Conservation (phyloP, 345 rosid species). For the Pugionium cornutum region DNA sequence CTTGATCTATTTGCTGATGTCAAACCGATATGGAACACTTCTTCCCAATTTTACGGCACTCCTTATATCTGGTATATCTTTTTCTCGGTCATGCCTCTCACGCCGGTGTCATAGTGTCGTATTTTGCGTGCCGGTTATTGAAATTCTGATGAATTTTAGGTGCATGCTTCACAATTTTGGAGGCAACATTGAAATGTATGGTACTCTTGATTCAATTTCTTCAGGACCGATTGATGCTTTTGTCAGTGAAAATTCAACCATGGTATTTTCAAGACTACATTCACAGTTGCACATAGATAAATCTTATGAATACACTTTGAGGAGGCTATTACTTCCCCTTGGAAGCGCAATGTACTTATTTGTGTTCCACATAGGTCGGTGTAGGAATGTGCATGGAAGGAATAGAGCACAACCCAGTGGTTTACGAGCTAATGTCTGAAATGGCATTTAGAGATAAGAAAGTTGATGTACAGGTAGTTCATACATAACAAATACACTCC, state of each 20-base stretch:
- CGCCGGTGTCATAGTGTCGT: neutral
- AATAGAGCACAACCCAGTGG: conserved; percentile 93
- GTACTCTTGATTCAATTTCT: conserved; percentile 72
- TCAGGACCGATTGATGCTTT: conserved; percentile 85
- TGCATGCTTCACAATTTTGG: conserved; percentile 96
- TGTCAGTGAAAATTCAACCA: conserved; percentile 73
- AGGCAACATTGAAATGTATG: conserved; percentile 94
- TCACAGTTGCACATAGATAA: conserved; percentile 8
- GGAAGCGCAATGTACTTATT: conserved; percentile 9
- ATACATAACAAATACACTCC: neutral
- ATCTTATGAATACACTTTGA: neutral
- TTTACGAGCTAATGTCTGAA: conserved; percentile 89
- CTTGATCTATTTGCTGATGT: conserved; percentile 94
- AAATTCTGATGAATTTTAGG: conserved; percentile 47
- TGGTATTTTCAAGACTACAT: conserved; percentile 53
- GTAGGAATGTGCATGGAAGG: conserved; percentile 99
- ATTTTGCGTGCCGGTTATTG: conserved; percentile 4
- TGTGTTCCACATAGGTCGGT: conserved; percentile 60
- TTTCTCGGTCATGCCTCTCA: conserved; percentile 14
- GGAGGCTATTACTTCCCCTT: neutral
- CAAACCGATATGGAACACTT: conserved; percentile 79
- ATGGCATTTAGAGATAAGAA: conserved; percentile 83
- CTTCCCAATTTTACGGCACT: conserved; percentile 85
- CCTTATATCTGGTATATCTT: conserved; percentile 78
- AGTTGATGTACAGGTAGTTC: conserved; percentile 65